Percentiles rank a stretch among this genome's conserved stretches.
Conservation (phyloP, 352 stramenopile genomes). For the Pythium scleroteichum region DNA sequence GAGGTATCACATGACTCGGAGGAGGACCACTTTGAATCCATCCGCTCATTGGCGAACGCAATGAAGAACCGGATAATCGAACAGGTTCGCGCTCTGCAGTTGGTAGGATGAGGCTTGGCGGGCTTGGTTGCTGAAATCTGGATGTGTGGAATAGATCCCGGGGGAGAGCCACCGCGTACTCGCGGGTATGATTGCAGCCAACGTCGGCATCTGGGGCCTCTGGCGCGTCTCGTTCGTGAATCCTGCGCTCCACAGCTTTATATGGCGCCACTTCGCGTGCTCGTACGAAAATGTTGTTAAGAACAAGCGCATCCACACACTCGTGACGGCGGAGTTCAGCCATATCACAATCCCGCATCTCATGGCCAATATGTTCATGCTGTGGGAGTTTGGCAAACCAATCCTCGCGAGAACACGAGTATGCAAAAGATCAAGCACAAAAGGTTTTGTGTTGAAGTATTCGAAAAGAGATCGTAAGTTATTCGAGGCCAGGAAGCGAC, state of each 20-base stretch:
- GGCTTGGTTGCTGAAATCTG: too few species aligned
- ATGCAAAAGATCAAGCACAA: too few species aligned
- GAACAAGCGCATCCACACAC: conserved; percentile 66
- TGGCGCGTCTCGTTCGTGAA: conserved; percentile 66
- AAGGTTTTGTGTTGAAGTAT: too few species aligned
- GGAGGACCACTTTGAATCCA: too few species aligned
- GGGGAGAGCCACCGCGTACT: conserved; percentile 71
- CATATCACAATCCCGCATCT: conserved; percentile 83
- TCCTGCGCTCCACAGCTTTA: conserved; percentile 56
- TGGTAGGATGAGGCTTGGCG: too few species aligned
- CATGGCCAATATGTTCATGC: conserved; percentile 89
- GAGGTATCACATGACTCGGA: too few species aligned
- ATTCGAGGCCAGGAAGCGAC: too few species aligned
- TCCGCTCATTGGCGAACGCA: too few species aligned
- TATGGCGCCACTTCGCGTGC: conserved; percentile 85
- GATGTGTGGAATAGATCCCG: conserved; percentile 32
- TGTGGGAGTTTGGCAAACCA: conserved; percentile 81
- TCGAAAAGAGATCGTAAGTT: too few species aligned
- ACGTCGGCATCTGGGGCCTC: conserved; percentile 70
- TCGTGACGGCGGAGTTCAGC: conserved; percentile 81
- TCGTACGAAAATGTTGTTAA: conserved; percentile 74
- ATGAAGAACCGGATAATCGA: too few species aligned
- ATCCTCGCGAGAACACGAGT: too few species aligned
- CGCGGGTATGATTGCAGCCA: conserved; percentile 59
- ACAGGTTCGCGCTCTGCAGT: too few species aligned